Evolutionary conservation across 1,284 basidiomycete species (phyloP).

Genomic region (Malassezia arunalokei): DNA sequence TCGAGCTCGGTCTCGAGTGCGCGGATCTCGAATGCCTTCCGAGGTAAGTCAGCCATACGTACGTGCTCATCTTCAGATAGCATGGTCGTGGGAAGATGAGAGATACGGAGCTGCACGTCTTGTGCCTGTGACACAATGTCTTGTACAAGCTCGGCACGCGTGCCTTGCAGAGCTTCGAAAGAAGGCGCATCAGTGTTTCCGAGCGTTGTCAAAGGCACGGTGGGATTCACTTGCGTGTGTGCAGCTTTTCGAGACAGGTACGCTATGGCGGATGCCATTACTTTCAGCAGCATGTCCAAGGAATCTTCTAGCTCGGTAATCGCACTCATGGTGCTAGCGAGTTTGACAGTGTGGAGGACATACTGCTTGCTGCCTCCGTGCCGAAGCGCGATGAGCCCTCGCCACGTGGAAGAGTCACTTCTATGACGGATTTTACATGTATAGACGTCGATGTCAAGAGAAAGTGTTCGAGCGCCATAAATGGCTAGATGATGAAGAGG

Average conservation of each 20-base stretch:
- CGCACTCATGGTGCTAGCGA: conserved; percentile 17
- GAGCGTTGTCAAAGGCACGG: conserved; percentile 23
- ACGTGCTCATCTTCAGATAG: conserved; percentile 1
- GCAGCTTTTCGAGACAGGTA: conserved; percentile 29
- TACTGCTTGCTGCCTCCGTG: too few species aligned
- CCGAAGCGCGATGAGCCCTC: too few species aligned
- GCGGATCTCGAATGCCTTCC: conserved; percentile 4
- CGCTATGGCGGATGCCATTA: conserved; percentile 32
- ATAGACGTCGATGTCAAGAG: too few species aligned
- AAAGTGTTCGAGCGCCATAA: too few species aligned
- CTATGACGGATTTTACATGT: too few species aligned
- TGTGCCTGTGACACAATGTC: conserved; percentile 24
- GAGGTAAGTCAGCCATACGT: not conserved
- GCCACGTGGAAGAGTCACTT: too few species aligned
- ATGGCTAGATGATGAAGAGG: not conserved
- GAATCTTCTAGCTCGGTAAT: conserved; percentile 26
- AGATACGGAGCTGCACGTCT: conserved; percentile 19
- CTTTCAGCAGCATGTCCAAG: conserved; percentile 26
- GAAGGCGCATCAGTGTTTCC: conserved; percentile 26
- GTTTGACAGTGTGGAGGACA: not conserved
- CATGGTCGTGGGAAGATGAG: conserved; percentile 13
- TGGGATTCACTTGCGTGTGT: conserved; percentile 17
- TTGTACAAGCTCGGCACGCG: conserved; percentile 21
- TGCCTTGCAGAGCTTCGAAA: conserved; percentile 16
- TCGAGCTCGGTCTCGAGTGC: conserved; percentile 10